Base-by-base conservation (phyloP, 73 alveolate species). In the Stentor coeruleus region DNA sequence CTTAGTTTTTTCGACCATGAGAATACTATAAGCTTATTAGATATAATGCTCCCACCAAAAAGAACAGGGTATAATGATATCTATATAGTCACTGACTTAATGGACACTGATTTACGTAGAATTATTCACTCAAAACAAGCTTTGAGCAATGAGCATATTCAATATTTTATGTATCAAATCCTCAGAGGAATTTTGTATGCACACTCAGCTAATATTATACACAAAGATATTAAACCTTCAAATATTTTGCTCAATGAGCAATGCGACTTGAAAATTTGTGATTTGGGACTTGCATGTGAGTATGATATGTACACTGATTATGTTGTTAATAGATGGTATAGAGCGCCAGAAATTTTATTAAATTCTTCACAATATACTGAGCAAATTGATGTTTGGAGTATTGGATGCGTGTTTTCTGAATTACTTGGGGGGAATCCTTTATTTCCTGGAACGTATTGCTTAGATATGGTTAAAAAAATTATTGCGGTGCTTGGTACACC, bases 71-170 rank as follows among this genome's bases (percentile, higher is more conserved):
- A 81, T 81, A 95, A 96, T 73, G 99, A 94, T 82, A 94, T 92
- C 75, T 94, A 94, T 81, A 94, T 94, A 77, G 88, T 94, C 0
- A 88, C 95, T 42, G 98, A 94, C 72, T 81, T 92, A 81, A 94
- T 94, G 98, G 98, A 93, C 77, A 94, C 98, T 35, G 98, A 94
- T 85, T 82, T 94, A 93, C 98, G 93, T 81, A 76, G 96, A 82
- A 97, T 94, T 42, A 90, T 94, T 59, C 93, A 94, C 85, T 93
- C 98, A 35, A 72, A 93, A 72, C 91, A 94, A 76, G 97, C 86
- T 37, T 83, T 94, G 77, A 90, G 93, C 37, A 97, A 94, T 85
- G 98, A 92, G 58, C 98, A 94, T 60, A 90, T 92, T 36, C 93
- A 94, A 76, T 94, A 94, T 88, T 94, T 94, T 85, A 88, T 93